These are phyloP conservation scores for Globisporangium nodosum DNA, from an alignment of 352 stramenopile species.

Conservation along the genomic window DNA sequence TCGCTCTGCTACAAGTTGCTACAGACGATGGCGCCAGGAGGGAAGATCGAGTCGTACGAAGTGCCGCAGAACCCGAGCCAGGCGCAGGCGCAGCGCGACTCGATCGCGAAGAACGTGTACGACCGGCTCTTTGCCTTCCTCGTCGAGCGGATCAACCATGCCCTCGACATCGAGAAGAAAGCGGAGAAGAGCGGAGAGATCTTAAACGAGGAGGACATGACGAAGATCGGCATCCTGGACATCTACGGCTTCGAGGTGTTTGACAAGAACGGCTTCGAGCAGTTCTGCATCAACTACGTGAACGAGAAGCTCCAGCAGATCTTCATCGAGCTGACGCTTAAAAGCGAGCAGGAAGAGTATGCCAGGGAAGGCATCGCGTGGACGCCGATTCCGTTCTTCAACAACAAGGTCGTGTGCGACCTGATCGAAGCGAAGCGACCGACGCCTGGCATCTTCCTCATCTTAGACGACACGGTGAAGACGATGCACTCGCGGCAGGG, in stretches of 20 bases:
- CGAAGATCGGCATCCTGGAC: too few species aligned
- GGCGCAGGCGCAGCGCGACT: slow-evolving; percentile 90
- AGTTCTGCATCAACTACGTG: slow-evolving; percentile 93
- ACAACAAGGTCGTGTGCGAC: slow-evolving; percentile 90
- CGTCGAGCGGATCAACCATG: slow-evolving; percentile 70
- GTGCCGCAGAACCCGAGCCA: slow-evolving; percentile 34
- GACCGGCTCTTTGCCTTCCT: slow-evolving; percentile 96
- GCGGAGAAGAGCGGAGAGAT: too few species aligned
- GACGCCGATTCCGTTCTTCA: slow-evolving; percentile 90
- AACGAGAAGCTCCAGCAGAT: slow-evolving; percentile 88
- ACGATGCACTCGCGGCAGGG: slow-evolving; percentile 85
- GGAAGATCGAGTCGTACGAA: slow-evolving; percentile 74
- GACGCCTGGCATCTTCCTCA: slow-evolving; percentile 74
- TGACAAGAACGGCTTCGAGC: slow-evolving; percentile 85
- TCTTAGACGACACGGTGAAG: slow-evolving; percentile 82
- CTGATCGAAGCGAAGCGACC: slow-evolving; percentile 76
- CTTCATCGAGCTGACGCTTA: too few species aligned
- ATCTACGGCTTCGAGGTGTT: too few species aligned
- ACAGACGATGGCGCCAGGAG: slow-evolving; percentile 82
- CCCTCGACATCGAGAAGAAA: slow-evolving; percentile 29
- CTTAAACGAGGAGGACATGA: too few species aligned
- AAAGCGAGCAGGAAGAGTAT: slow-evolving; percentile 93
- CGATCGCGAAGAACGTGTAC: slow-evolving; percentile 96
- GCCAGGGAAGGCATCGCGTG: slow-evolving; percentile 91
- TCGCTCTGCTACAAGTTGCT: slow-evolving; percentile 82